These are phyloP conservation scores for Flaveria sonorensis DNA, from an alignment of 129 eudicot species.

Conservation along the genomic window DNA sequence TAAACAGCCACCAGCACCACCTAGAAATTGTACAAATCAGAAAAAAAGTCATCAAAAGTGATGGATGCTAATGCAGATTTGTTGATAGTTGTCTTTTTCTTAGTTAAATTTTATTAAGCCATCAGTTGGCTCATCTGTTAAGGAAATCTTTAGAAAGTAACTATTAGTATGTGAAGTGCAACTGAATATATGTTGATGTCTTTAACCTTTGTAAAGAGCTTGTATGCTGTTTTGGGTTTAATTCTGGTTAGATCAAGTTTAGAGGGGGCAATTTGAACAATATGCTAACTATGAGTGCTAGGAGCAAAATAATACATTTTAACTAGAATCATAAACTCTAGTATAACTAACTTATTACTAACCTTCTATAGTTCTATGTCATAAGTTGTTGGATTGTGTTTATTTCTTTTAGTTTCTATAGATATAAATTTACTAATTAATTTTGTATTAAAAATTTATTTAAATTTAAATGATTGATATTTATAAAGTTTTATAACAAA, in stretches of 20 bases:
- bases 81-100: slow-evolving; percentile 5
- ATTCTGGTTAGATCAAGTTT: not conserved
- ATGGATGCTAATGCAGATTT: slow-evolving; percentile 18
- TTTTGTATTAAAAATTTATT: no score
- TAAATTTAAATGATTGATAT: no score
- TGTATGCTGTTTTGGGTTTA: not conserved
- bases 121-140: not conserved
- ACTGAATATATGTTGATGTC: slow-evolving; percentile 3
- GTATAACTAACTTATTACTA: no score
- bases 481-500: no score
- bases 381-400: no score
- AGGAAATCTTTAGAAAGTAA: not conserved
- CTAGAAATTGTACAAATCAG: slow-evolving; percentile 30
- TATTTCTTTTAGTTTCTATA: no score
- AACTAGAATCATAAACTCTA: no score
- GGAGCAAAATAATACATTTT: no score
- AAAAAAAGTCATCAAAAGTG: slow-evolving; percentile 31
- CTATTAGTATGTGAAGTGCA: slow-evolving; percentile 4
- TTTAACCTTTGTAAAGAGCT: slow-evolving; percentile 13
- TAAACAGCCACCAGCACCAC: slow-evolving; percentile 29
- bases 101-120: not conserved
- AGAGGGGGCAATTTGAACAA: not conserved
- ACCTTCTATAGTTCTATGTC: no score
- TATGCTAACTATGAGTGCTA: no score
- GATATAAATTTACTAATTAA: no score